phyloP scores from a whole-genome alignment of 495 filamentous ascomycete genomes.

The Haplographium delicatum region DNA sequence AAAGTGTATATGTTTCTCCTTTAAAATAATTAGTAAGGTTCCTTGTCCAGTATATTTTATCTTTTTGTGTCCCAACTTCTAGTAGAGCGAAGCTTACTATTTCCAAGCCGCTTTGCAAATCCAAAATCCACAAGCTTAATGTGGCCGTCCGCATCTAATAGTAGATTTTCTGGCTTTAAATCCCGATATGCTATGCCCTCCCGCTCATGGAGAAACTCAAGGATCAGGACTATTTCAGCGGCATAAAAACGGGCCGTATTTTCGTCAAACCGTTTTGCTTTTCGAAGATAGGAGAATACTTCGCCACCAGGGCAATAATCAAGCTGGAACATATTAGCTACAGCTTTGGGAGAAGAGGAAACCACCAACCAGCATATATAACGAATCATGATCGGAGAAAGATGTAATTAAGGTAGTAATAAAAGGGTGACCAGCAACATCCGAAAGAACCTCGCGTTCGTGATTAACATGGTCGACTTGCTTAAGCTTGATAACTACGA shows the following conservation, averaged over 20 bases:
- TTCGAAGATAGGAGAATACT: constrained; percentile 88
- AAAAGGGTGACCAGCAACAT: constrained; percentile 89
- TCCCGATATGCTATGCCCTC: constrained; percentile 86
- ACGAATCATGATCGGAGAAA: constrained; percentile 81
- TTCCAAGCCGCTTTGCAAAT: constrained; percentile 79
- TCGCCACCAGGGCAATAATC: constrained; percentile 94
- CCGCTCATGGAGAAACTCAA: constrained; percentile 88
- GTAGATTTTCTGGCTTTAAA: constrained; percentile 92
- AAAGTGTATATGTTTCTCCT: constrained; percentile 92
- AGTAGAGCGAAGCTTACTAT: constrained; percentile 35
- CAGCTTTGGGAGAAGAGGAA: not conserved
- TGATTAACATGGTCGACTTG: constrained; percentile 97
- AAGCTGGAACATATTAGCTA: constrained; percentile 41
- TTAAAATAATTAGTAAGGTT: too few species aligned
- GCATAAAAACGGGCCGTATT: constrained; percentile 86
- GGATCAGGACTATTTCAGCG: constrained; percentile 87
- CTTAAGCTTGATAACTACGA: constrained; percentile 86
- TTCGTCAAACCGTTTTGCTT: constrained; percentile 80
- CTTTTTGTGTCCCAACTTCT: constrained; percentile 31
- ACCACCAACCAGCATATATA: constrained; percentile 80
- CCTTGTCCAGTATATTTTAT: constrained; percentile 9
- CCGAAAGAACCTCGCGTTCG: constrained; percentile 80
- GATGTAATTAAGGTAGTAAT: constrained; percentile 87
- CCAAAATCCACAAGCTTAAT: constrained; percentile 98
- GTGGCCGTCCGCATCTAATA: constrained; percentile 87